These are phyloP conservation scores for Claviceps cyperi DNA, from an alignment of 2,329 filamentous ascomycete genomes.

Conservation along the genomic window DNA sequence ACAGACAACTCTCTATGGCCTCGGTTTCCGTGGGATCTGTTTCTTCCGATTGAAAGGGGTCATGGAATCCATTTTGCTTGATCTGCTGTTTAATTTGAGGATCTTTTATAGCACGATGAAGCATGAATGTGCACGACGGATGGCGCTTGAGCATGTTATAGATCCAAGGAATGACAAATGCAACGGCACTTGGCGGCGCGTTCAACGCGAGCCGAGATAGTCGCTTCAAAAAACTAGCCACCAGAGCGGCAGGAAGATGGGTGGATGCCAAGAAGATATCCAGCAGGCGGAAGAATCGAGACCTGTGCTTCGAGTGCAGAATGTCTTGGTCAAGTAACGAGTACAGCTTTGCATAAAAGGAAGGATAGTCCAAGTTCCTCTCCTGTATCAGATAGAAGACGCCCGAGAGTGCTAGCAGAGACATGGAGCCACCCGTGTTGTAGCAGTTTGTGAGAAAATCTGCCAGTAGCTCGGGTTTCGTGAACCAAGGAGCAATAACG, in stretches of 20 bases:
- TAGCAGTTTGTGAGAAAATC: conserved; percentile 96
- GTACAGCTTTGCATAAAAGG: conserved; percentile 89
- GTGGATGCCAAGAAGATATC: conserved; percentile 84
- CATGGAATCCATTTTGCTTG: conserved; percentile 44
- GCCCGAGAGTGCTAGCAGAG: conserved; percentile 76
- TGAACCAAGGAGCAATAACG: conserved; percentile 79
- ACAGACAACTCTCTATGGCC: conserved; percentile 84
- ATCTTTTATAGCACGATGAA: conserved; percentile 60
- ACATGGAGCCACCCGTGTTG: conserved; percentile 70
- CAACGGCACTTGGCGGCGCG: conserved; percentile 78
- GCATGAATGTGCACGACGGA: conserved; percentile 87
- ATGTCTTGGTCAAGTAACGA: conserved; percentile 75
- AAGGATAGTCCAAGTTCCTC: conserved; percentile 89
- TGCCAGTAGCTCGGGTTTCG: conserved; percentile 74
- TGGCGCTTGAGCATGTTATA: conserved; percentile 91
- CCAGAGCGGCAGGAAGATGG: conserved; percentile 78
- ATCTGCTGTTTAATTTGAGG: conserved; percentile 42
- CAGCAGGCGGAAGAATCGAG: conserved; percentile 80
- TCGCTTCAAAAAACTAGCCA: conserved; percentile 95
- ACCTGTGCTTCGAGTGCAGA: conserved; percentile 86
- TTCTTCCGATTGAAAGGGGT: conserved; percentile 67
- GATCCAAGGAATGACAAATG: conserved; percentile 79
- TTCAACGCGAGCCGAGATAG: conserved; percentile 71
- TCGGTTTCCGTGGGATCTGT: conserved; percentile 69
- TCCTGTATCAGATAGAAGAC: conserved; percentile 90